Conservation (phyloP, 2,329 filamentous ascomycete species). For the Uncinocarpus reesii region DNA sequence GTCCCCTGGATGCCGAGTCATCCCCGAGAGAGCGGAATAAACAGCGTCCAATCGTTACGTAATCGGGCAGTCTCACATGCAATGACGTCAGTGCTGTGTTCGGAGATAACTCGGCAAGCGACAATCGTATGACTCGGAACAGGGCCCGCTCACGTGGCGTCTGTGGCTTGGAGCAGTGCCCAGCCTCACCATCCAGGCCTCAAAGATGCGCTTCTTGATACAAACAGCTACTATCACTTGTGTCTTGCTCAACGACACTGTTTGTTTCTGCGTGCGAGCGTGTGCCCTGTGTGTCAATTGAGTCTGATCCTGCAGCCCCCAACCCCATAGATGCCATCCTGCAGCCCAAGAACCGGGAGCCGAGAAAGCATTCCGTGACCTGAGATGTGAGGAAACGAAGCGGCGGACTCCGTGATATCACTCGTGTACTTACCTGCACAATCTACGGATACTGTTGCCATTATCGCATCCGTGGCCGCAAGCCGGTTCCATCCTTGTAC, state of each 20-base stretch:
- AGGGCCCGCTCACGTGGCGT: slow-evolving; percentile 2
- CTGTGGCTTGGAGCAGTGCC: slow-evolving; percentile 2
- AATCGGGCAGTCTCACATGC: too few species aligned
- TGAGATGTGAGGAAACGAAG: slow-evolving; percentile 7
- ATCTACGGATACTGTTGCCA: background rate
- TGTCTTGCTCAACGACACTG: background rate
- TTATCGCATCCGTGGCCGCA: background rate
- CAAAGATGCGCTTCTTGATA: background rate
- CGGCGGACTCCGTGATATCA: slow-evolving; percentile 7
- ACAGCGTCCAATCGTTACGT: too few species aligned
- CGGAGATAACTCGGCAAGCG: too few species aligned
- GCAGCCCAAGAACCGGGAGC: background rate
- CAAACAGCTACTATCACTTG: too few species aligned
- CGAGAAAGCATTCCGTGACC: background rate
- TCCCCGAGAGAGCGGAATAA: background rate
- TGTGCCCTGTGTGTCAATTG: slow-evolving; percentile 1
- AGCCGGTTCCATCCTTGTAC: slow-evolving; percentile 6
- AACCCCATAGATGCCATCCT: background rate
- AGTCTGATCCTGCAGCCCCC: slow-evolving; percentile 4
- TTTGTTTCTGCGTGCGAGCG: too few species aligned
- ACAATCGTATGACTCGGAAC: slow-evolving; percentile 11
- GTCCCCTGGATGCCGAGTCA: background rate
- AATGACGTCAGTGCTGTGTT: too few species aligned
- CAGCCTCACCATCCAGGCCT: background rate
- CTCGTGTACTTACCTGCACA: background rate